Evolutionary conservation across 129 eudicot species (phyloP), one percentile per base, ranked within the genome.

Genomic region (Chrysanthemum seticuspe): DNA sequence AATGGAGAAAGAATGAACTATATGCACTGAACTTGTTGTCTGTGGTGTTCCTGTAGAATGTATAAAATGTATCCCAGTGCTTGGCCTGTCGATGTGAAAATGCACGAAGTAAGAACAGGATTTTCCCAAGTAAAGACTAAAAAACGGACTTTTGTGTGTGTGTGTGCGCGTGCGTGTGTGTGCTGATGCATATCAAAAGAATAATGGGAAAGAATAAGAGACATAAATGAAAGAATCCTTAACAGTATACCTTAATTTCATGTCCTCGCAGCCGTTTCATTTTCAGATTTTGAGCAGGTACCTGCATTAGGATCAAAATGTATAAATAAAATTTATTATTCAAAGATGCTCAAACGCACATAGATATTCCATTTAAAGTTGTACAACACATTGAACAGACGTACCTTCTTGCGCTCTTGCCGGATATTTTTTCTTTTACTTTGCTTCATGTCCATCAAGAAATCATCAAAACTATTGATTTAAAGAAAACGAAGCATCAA

Each of bases 371-470:
- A 36, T 10, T 66, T 44, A 44, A 12, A 58, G 34, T 56, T 68
- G 14, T 45, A 25, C 14, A 48, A 14, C 44, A 61, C 3, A 49
- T 71, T 52, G 31, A 72, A 61, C 21, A 59, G 62, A 62, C 72
- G 31, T 76, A 94, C 98, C 97, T 94, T 94, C 74, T 94, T 94
- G 69, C 98, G 97, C 72, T 94, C 98, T 84, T 94, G 98, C 48
- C 98, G 98, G 62, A 94, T 90, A 73, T 79, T 90, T 81, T 90
- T 90, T 83, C 98, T 90, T 80, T 90, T 94, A 67, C 87, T 83
- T 76, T 94, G 98, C 83, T 94, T 94, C 98, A 93, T 79, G 84
- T 93, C 98, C 96, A 86, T 90, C 86, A 93, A 83, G 78, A 93
- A 93, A 45, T 90, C 97, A 83, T 93, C 98, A 74, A 93, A 93